Conservation (phyloP, 2,329 filamentous ascomycete species). For the Claviceps cyperi region DNA sequence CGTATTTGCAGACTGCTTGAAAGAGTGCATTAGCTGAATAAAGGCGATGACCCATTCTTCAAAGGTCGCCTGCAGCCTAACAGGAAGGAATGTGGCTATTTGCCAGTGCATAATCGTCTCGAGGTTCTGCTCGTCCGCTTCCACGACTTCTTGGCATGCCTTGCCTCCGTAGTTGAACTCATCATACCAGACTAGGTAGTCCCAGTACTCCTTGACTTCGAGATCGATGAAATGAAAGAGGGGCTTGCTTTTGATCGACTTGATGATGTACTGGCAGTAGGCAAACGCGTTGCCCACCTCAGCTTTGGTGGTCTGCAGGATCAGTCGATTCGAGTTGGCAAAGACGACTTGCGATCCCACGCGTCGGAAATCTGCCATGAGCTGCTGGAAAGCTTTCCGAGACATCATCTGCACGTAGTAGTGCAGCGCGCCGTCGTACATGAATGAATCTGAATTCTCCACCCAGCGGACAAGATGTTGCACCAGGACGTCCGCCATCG, state of each 20-base stretch:
- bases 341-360: conserved; percentile 95
- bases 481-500: conserved; percentile 95
- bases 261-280: conserved; percentile 94
- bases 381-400: conserved; percentile 86
- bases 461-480: conserved; percentile 97
- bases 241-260: conserved; percentile 89
- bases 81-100: conserved; percentile 75
- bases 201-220: conserved; percentile 98
- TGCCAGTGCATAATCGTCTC: conserved; percentile 99
- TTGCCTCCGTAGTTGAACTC: conserved; percentile 98
- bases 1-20: conserved; percentile 54
- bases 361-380: conserved; percentile 91
- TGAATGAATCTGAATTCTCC: conserved; percentile 79
- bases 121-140: conserved; percentile 56
- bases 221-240: conserved; percentile 95
- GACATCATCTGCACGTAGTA: conserved; percentile 99
- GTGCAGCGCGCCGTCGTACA: conserved; percentile 87
- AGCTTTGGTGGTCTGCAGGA: conserved; percentile 90
- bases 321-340: conserved; percentile 73
- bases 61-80: conserved; percentile 68
- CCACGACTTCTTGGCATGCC: conserved; percentile 69
- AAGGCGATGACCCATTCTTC: conserved; percentile 91
- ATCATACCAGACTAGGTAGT: conserved; percentile 97
- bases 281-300: conserved; percentile 95
- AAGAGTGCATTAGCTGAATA: conserved; percentile 79